A percentile compares a stretch with the other conserved stretches of the same genome.
These are phyloP conservation scores for Aspergillus sp. DNA, from an alignment of 2,329 filamentous ascomycete genomes.

Conservation along the genomic window DNA sequence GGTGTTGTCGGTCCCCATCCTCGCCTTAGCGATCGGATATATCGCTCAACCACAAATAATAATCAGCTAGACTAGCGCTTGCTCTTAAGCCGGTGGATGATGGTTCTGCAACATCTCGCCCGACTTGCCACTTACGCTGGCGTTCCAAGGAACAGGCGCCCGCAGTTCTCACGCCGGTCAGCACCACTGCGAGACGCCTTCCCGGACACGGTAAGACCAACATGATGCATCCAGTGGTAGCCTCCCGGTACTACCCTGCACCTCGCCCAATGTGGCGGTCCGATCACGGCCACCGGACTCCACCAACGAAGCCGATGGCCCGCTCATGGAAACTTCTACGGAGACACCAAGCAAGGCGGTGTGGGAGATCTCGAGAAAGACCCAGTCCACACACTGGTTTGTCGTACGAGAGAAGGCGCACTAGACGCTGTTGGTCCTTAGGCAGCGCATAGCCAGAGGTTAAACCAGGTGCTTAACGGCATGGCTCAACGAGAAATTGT, in stretches of 20 bases:
- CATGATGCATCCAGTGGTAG: conserved; percentile 13
- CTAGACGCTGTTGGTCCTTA: conserved; percentile 6
- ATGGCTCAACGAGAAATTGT: conserved; percentile 11
- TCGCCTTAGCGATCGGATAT: not conserved
- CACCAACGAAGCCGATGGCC: conserved; percentile 25
- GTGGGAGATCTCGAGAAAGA: conserved; percentile 9
- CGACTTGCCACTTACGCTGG: conserved; percentile 19
- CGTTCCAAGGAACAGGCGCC: conserved; percentile 14
- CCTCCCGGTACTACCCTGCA: conserved; percentile 18
- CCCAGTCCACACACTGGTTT: not conserved
- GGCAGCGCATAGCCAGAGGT: conserved; percentile 1
- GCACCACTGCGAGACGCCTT: not conserved
- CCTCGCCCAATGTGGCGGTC: conserved; percentile 29
- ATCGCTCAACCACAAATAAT: not conserved
- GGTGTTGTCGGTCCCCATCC: not conserved
- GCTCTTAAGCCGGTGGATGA: not conserved
- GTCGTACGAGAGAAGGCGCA: conserved; percentile 1
- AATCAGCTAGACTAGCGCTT: not conserved
- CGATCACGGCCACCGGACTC: conserved; percentile 24
- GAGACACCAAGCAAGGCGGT: conserved; percentile 17
- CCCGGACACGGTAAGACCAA: conserved; percentile 1
- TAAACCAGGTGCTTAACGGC: conserved; percentile 5
- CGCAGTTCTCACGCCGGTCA: not conserved
- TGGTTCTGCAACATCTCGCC: conserved; percentile 18
- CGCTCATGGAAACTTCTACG: conserved; percentile 30